Conservation (phyloP, 805 yeast genomes). For the Teunomyces panamensis region DNA sequence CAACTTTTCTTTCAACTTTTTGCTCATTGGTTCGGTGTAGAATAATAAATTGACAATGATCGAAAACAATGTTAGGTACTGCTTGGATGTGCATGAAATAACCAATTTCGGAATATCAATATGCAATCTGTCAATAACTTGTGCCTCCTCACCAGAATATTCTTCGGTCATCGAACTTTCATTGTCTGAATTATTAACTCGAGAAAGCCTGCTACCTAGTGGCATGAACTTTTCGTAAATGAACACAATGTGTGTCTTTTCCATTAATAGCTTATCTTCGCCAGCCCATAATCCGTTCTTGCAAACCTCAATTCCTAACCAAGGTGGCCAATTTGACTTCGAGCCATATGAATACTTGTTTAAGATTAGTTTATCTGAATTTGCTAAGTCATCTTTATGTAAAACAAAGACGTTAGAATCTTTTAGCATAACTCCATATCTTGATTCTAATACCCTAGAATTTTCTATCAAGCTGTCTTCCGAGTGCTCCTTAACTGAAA, state of each 20-base stretch:
- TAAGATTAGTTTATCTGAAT: conserved; percentile 41
- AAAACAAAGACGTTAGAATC: conserved; percentile 74
- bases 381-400: conserved; percentile 41
- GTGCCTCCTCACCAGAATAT: background rate
- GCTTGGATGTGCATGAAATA: conserved; percentile 68
- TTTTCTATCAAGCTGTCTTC: conserved; percentile 28
- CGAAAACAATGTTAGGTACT: conserved; percentile 64
- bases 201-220: conserved; percentile 16
- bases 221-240: conserved; percentile 49
- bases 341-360: conserved; percentile 62
- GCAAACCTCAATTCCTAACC: conserved; percentile 74
- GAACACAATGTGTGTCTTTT: conserved; percentile 60
- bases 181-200: conserved; percentile 7
- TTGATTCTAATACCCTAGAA: conserved; percentile 49
- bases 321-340: conserved; percentile 76
- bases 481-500: conserved; percentile 55
- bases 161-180: background rate
- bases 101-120: conserved; percentile 70
- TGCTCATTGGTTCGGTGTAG: conserved; percentile 70
- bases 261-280: conserved; percentile 52
- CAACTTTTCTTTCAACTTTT: conserved; percentile 53
- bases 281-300: conserved; percentile 40
- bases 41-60: conserved; percentile 63
- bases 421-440: conserved; percentile 66
- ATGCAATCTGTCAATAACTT: conserved; percentile 33